phyloP scores from a whole-genome alignment of 306 rosid genomes.

The Quillaja saponaria region DNA sequence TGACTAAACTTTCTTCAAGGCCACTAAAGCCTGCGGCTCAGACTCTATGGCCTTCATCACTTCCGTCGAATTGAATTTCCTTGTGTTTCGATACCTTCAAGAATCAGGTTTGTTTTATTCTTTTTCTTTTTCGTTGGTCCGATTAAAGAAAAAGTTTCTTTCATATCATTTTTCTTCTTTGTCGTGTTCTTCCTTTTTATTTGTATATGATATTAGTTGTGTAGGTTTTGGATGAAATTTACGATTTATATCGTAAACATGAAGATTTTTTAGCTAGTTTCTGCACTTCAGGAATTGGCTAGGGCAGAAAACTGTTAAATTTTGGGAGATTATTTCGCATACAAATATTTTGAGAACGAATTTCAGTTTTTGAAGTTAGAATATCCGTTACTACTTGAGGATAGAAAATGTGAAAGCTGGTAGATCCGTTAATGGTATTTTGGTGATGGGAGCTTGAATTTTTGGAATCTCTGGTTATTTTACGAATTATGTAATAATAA shows the following conservation, averaged over 20 bases:
- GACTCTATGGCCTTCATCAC: constrained; percentile 63
- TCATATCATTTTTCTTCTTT: neutral
- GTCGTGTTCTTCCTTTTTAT: neutral
- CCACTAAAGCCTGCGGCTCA: constrained; percentile 38
- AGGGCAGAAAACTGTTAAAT: neutral
- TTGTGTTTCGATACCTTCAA: constrained; percentile 86
- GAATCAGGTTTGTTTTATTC: constrained; percentile 69
- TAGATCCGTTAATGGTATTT: constrained; percentile 32
- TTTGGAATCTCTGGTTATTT: constrained; percentile 7
- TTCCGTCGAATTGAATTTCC: constrained; percentile 82
- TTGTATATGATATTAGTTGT: constrained; percentile 1
- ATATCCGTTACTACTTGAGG: neutral
- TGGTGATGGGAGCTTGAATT: constrained; percentile 1
- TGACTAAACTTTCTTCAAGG: constrained; percentile 30
- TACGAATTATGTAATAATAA: neutral
- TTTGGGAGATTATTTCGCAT: constrained; percentile 1
- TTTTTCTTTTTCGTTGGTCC: neutral
- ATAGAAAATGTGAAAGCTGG: constrained; percentile 11
- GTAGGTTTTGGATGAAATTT: constrained; percentile 29
- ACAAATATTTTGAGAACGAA: neutral
- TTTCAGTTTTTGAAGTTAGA: neutral
- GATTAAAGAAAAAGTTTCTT: neutral
- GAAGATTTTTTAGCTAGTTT: constrained; percentile 21
- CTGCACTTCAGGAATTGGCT: constrained; percentile 37
- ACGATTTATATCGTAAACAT: neutral